A percentile compares a stretch with the other conserved stretches of the same genome.
These are phyloP conservation scores for Sordariomycetes sp. DNA, from an alignment of 2,329 filamentous ascomycete species.

Conservation along the genomic window DNA sequence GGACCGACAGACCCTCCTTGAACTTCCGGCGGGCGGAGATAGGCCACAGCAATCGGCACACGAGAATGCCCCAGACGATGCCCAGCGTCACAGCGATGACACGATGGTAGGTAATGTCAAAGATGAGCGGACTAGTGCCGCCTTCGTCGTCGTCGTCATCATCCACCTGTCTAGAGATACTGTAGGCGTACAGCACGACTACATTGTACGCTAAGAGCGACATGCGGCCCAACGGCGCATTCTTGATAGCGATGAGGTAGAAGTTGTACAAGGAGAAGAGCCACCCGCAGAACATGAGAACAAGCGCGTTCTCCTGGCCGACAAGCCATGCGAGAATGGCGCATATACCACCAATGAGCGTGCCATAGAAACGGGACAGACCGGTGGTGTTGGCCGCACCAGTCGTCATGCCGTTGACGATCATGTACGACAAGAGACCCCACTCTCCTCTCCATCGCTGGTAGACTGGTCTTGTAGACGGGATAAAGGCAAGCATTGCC, in stretches of 20 bases:
- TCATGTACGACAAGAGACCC: constrained; percentile 94
- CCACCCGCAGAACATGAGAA: constrained; percentile 75
- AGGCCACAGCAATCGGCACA: constrained; percentile 87
- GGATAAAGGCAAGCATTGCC: constrained; percentile 80
- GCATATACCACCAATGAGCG: constrained; percentile 67
- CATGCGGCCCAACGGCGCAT: constrained; percentile 86
- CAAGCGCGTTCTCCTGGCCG: constrained; percentile 62
- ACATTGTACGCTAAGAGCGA: constrained; percentile 95
- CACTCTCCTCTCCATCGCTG: constrained; percentile 90
- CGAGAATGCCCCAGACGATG: constrained; percentile 83
- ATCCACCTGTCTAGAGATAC: constrained; percentile 68
- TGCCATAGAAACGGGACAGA: constrained; percentile 77
- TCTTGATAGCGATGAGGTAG: constrained; percentile 80
- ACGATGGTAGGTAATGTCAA: constrained; percentile 80
- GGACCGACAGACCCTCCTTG: constrained; percentile 77
- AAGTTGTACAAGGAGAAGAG: constrained; percentile 75
- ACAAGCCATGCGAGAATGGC: constrained; percentile 73
- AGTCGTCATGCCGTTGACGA: constrained; percentile 96
- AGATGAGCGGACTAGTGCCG: constrained; percentile 72
- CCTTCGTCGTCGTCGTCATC: constrained; percentile 85
- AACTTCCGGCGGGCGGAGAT: constrained; percentile 84
- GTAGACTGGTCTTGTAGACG: constrained; percentile 69
- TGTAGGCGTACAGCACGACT: constrained; percentile 89
- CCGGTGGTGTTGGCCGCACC: constrained; percentile 93
- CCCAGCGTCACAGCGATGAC: constrained; percentile 79